phyloP scores from a whole-genome alignment of 768 basidiomycete species.

The Mycena indigotica region DNA sequence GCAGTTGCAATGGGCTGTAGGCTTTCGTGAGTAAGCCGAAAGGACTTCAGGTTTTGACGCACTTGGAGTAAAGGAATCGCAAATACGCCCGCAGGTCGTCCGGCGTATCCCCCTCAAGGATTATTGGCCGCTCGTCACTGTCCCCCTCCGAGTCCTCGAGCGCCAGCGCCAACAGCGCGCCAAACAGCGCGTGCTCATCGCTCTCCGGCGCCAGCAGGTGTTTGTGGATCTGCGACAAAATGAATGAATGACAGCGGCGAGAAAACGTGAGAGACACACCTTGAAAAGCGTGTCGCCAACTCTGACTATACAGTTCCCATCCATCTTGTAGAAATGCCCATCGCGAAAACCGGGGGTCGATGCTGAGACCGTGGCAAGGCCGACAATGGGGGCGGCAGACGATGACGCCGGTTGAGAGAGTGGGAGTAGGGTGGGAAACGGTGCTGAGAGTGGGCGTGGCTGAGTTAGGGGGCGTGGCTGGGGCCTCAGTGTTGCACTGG shows the following conservation, averaged over 20 bases:
- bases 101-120: background rate
- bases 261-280: background rate
- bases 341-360: background rate
- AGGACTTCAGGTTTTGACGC: background rate
- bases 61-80: conserved; percentile 7
- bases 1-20: conserved; percentile 6
- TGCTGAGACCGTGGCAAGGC: background rate
- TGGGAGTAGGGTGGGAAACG: too few relatives aligned
- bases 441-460: too few relatives aligned
- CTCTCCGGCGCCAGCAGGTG: background rate
- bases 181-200: background rate
- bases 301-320: conserved; percentile 3
- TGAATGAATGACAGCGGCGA: background rate
- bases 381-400: too few relatives aligned
- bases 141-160: background rate
- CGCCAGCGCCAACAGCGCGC: conserved; percentile 1
- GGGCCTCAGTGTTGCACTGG: too few relatives aligned
- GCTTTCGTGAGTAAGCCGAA: background rate
- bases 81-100: conserved; percentile 3
- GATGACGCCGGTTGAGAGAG: too few relatives aligned
- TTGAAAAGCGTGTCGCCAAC: conserved; percentile 10
- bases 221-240: background rate
- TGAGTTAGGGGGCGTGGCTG: too few relatives aligned
- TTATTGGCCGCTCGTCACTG: background rate
- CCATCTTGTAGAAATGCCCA: conserved; percentile 5